Evolutionary conservation across 2,329 filamentous ascomycete species (phyloP), one percentile per base, ranked within the genome.

Genomic region (Tolypocladium sp.): DNA sequence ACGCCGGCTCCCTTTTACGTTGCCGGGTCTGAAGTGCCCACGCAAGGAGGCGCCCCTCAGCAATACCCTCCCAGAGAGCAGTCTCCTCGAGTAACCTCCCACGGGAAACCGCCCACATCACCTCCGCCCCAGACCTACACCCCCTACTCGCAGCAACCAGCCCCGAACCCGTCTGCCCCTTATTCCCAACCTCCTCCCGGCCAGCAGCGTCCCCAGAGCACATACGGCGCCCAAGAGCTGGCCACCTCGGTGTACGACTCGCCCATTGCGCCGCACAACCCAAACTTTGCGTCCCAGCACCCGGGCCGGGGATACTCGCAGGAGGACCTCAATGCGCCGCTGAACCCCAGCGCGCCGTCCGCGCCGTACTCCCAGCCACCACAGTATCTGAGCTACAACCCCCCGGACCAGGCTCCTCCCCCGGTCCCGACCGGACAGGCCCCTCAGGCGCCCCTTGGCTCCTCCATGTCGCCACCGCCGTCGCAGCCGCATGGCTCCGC

Each of bases 221-320:
- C 84, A 13, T 89, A 88, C 65, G 85, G 86, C 35, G 83, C 89
- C 0, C 90, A 92, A 73, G 90, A 93, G 74, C 78, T 93, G 54
- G 87, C 89, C 33, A 91, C 89, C 0, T 89, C 88, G 1, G 84
- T 84, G 12, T 92, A 92, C 68, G 88, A 92, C 71, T 89, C 88
- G 4, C 89, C 89, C 49, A 80, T 89, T 44, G 83, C 79, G 15
- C 71, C 79, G 7, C 78, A 82, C 68, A 79, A 78, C 67, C 75
- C 76, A 37, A 73, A 69, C 62, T 74, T 74, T 52, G 70, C 72
- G 20, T 73, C 74, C 27, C 74, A 77, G 2, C 82, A 77, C 64
- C 73, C 77, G 3, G 76, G 76, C 49, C 78, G 79, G 0, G 74
- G 74, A 37, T 80, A 81, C 66, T 78, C 79, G 5, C 73, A 77